Conservation (phyloP, 2,329 filamentous ascomycete species). For the Botryosphaeria agaves region DNA sequence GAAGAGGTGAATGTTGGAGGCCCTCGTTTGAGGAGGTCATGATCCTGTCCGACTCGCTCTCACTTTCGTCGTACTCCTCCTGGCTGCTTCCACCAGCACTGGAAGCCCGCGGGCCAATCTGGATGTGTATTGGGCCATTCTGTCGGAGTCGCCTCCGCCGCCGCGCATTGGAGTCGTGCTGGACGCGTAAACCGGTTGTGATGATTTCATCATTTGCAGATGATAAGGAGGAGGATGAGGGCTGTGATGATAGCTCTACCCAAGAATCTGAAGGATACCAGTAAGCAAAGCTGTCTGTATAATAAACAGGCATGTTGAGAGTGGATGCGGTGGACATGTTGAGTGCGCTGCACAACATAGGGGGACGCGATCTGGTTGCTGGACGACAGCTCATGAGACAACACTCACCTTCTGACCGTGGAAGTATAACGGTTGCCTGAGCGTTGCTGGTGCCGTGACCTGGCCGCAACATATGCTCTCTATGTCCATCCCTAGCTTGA, state of each 20-base stretch:
- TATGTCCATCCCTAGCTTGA: not conserved
- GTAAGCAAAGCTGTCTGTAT: conserved; percentile 2
- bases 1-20: conserved; percentile 12
- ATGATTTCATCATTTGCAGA: conserved; percentile 76
- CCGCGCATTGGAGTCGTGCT: conserved; percentile 42
- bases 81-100: conserved; percentile 53
- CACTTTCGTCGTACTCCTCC: conserved; percentile 87
- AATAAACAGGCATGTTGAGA: conserved; percentile 1
- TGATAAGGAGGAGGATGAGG: conserved; percentile 83
- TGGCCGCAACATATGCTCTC: not conserved
- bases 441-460: not conserved
- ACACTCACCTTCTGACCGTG: conserved; percentile 2
- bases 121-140: conserved; percentile 22
- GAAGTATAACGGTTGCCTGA: not conserved
- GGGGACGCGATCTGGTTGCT: not conserved
- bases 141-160: conserved; percentile 36
- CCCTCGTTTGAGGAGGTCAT: conserved; percentile 48
- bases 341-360: not conserved
- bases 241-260: conserved; percentile 85
- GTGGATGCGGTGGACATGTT: not conserved
- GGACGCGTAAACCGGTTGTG: conserved; percentile 69
- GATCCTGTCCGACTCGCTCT: conserved; percentile 67
- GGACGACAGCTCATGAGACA: not conserved
- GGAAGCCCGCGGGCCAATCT: conserved; percentile 20
- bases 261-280: conserved; percentile 58